phyloP scores from a whole-genome alignment of 176 grass and related monocot genomes.

The Carex cristatella region DNA sequence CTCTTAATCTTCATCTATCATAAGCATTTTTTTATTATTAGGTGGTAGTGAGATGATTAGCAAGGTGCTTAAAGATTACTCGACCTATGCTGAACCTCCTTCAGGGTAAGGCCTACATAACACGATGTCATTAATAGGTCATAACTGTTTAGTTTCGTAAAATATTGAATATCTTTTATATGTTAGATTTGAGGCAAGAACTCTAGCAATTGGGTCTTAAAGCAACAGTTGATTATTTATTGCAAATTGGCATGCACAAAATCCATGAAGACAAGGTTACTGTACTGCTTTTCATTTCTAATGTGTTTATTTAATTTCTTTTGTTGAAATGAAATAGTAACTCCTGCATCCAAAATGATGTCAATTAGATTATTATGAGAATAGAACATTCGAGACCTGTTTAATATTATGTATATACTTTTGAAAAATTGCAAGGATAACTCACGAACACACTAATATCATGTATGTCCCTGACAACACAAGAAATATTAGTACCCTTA shows the following conservation, averaged over 20 bases:
- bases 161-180: not conserved
- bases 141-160: not conserved
- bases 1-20: not conserved
- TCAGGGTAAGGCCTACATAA: slow-evolving; percentile 43
- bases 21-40: slow-evolving; percentile 30
- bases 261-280: slow-evolving; percentile 83
- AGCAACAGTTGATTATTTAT: slow-evolving; percentile 77
- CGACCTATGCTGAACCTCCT: slow-evolving; percentile 89
- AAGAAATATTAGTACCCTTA: not conserved
- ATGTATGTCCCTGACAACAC: no score
- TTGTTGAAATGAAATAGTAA: not conserved
- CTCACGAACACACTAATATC: not conserved
- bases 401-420: not conserved
- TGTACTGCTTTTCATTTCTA: not conserved
- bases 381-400: not conserved
- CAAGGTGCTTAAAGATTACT: slow-evolving; percentile 68
- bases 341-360: not conserved
- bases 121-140: not conserved
- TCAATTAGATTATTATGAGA: not conserved
- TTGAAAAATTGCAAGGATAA: not conserved
- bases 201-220: slow-evolving; percentile 80
- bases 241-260: slow-evolving; percentile 57
- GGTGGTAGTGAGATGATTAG: slow-evolving; percentile 95
- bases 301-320: not conserved
- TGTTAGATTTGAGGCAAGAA: slow-evolving; percentile 82